phyloP scores from a whole-genome alignment of 768 basidiomycete species.

The Floccularia luteovirens region DNA sequence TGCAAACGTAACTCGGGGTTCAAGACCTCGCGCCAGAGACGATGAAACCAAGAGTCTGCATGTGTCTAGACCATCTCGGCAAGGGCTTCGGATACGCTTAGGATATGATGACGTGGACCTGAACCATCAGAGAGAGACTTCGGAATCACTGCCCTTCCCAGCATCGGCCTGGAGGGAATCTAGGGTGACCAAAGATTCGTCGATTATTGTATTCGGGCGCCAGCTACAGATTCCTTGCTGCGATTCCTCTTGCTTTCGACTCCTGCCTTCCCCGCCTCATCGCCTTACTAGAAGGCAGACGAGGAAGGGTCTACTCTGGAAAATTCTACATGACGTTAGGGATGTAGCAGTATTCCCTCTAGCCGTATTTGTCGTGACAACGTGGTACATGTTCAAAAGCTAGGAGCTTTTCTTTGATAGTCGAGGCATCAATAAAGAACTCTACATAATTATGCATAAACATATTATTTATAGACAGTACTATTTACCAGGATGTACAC shows the following conservation, averaged over 20 bases:
- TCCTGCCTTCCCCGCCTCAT: background rate
- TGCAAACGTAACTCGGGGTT: slow-evolving; percentile 13
- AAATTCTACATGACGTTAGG: slow-evolving; percentile 28
- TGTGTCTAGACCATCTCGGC: background rate
- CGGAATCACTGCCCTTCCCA: background rate
- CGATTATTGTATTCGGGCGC: background rate
- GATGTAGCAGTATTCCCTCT: slow-evolving; percentile 37
- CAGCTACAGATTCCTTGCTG: no score
- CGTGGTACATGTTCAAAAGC: slow-evolving; percentile 24
- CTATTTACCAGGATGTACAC: no score
- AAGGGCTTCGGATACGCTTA: background rate
- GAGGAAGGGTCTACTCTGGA: slow-evolving; percentile 13
- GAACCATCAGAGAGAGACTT: no score
- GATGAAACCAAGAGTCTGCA: background rate
- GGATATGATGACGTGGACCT: background rate
- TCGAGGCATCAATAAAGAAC: no score
- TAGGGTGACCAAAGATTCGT: background rate
- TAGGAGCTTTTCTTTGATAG: no score
- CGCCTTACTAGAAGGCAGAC: background rate
- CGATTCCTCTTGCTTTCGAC: background rate
- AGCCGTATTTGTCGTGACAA: slow-evolving; percentile 27
- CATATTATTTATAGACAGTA: no score
- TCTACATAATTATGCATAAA: no score
- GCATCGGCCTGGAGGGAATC: background rate
- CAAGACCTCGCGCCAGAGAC: slow-evolving; percentile 3